These are phyloP conservation scores for Boletus rufocinnamomeus DNA, from an alignment of 768 basidiomycete species.

Conservation along the genomic window DNA sequence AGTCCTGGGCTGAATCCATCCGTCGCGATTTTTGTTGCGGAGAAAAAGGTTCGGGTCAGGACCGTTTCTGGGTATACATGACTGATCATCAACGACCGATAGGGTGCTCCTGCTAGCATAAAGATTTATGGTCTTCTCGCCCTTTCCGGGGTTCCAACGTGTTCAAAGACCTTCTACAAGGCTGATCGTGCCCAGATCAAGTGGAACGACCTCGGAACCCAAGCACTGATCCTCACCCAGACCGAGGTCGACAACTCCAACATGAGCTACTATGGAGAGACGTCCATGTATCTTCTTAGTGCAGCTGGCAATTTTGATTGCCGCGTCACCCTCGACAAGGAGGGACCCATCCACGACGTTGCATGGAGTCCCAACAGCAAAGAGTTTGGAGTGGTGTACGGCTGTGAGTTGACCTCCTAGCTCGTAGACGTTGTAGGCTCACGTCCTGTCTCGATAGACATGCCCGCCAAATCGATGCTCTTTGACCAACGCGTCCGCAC, in stretches of 20 bases:
- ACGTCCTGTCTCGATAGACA: constrained; percentile 50
- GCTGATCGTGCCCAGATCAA: constrained; percentile 92
- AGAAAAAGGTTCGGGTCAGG: constrained; percentile 72
- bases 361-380: constrained; percentile 95
- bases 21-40: constrained; percentile 89
- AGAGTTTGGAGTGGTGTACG: constrained; percentile 96
- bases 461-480: constrained; percentile 92
- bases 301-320: constrained; percentile 94
- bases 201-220: constrained; percentile 95
- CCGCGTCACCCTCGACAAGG: constrained; percentile 86
- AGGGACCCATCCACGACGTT: constrained; percentile 97
- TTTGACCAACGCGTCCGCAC: constrained; percentile 90
- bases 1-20: constrained; percentile 86
- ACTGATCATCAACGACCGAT: constrained; percentile 3
- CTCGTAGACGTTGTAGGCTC: not conserved
- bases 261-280: constrained; percentile 98
- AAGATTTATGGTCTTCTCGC: constrained; percentile 77
- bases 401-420: constrained; percentile 64
- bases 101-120: constrained; percentile 88
- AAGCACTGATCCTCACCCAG: constrained; percentile 87
- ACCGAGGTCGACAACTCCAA: constrained; percentile 97
- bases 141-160: constrained; percentile 64
- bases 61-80: not conserved
- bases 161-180: constrained; percentile 94
- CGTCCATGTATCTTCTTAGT: constrained; percentile 89